Base-by-base conservation (phyloP, 306 rosid genomes). In the Albizia julibrissin region DNA sequence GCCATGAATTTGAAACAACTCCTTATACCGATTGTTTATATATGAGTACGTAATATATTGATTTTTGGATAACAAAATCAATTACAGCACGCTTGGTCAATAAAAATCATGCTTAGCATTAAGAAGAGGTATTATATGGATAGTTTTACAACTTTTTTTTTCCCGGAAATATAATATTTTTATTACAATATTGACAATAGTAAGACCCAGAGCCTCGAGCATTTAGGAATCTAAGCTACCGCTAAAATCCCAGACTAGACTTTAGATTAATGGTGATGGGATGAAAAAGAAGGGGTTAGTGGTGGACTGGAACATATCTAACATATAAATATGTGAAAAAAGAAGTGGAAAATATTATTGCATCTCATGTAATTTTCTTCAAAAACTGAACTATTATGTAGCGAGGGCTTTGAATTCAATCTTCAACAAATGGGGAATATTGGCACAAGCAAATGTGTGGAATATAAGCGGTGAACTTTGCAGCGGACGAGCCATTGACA, bases 381-480 rank as follows among this genome's bases (percentile, higher is more conserved):
- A 3, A 66, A 66, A 33, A 7, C 33, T 37, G 43, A 61, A 61
- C 19, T 31, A 44, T 6, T 24, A 37, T 67, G 90, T 62, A 94
- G 96, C 86, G 81, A 88, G 85, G 69, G 84, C 52, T 77, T 58
- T 92, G 87, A 92, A 94, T 62, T 81, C 97, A 21, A 77, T 92
- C 31, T 92, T 94, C 79, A 74, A 33, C 67, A 85, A 79, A 83
- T 94, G 97, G 97, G 33, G 24, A 3, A 84, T 26, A 59, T 16
- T 59, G 2, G 90, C 93, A 7, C 15, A 43, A n/a, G 3, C 50
- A 43, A 42, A 8, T 37, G 71, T 69, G 24, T 94, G 98, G 97
- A 94, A 94, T 76, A 79, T 73, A 72, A 94, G 89, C 15, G 94
- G 93, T 8, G 95, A 94, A 3, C 46, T 86, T 5, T 94, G 98